Evolutionary conservation across 2,329 filamentous ascomycete genomes (phyloP).

Genomic region (Aschersonia sp.): DNA sequence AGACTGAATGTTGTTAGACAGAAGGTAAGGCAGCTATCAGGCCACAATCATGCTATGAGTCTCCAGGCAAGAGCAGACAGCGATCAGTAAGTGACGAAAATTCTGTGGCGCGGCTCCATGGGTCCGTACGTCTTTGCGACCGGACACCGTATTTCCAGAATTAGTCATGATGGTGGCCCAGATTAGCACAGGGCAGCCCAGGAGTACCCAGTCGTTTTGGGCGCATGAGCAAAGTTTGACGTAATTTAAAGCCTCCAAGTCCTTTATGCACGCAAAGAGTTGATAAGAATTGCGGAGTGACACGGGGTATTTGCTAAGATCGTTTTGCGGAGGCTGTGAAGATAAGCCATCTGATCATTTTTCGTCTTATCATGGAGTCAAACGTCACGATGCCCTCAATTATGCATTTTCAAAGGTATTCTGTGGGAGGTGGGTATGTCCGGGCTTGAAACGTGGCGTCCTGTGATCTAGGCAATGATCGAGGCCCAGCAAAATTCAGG

Average conservation of each 20-base stretch:
- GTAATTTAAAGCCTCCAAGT: neutral
- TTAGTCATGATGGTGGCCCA: neutral
- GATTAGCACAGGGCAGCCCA: neutral
- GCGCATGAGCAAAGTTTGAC: neutral
- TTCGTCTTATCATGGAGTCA: neutral
- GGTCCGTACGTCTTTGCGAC: neutral
- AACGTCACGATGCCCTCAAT: neutral
- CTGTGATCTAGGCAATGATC: too few species aligned
- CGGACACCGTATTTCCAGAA: neutral
- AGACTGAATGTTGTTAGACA: too few species aligned
- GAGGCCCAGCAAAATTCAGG: too few species aligned
- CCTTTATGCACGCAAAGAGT: neutral
- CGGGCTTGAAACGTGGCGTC: too few species aligned
- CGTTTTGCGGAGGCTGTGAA: neutral
- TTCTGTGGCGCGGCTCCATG: neutral
- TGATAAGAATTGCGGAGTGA: neutral
- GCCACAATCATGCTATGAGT: neutral
- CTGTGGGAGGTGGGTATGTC: too few species aligned
- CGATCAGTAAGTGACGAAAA: neutral
- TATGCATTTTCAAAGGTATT: too few species aligned
- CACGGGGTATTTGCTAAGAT: neutral
- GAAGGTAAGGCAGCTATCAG: neutral
- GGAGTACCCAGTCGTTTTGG: neutral
- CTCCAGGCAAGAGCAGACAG: neutral
- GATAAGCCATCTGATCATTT: neutral